Evolutionary conservation across 2,329 filamentous ascomycete species (phyloP).

Genomic region (Ilyonectria robusta): DNA sequence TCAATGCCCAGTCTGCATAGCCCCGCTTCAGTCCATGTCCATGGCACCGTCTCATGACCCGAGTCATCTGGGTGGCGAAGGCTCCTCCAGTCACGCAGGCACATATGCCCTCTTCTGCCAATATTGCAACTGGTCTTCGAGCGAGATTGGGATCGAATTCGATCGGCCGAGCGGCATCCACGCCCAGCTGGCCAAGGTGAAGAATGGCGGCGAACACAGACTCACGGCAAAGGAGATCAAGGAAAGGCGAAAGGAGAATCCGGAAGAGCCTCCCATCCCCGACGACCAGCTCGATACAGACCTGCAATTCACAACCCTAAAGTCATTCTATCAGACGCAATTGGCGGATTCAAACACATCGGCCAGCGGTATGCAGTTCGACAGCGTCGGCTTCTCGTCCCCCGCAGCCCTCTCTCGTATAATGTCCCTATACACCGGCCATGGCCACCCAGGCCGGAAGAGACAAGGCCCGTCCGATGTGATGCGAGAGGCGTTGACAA

Average conservation of each 20-base stretch:
- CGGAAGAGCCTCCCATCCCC: slow-evolving; percentile 54
- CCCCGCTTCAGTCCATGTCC: slow-evolving; percentile 82
- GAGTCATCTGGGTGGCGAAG: slow-evolving; percentile 60
- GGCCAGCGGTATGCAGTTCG: slow-evolving; percentile 61
- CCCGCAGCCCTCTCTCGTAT: slow-evolving; percentile 88
- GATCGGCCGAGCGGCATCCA: slow-evolving; percentile 91
- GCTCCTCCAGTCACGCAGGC: slow-evolving; percentile 50
- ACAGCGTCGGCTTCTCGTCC: slow-evolving; percentile 73
- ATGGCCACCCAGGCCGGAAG: slow-evolving; percentile 73
- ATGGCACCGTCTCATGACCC: slow-evolving; percentile 71
- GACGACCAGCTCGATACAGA: slow-evolving; percentile 72
- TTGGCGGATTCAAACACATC: slow-evolving; percentile 73
- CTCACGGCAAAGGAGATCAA: slow-evolving; percentile 66
- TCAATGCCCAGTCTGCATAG: slow-evolving; percentile 91
- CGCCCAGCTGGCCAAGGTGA: slow-evolving; percentile 81
- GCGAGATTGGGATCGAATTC: slow-evolving; percentile 91
- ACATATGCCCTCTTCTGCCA: slow-evolving; percentile 88
- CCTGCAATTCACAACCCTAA: slow-evolving; percentile 81
- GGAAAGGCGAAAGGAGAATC: slow-evolving; percentile 65
- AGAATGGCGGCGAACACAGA: slow-evolving; percentile 70
- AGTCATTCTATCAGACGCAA: slow-evolving; percentile 86
- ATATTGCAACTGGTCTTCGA: slow-evolving; percentile 93
- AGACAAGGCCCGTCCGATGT: slow-evolving; percentile 76
- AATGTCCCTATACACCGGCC: slow-evolving; percentile 89
- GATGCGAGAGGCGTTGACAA: slow-evolving; percentile 84